Evolutionary conservation across 1,284 basidiomycete genomes (phyloP), one percentile per base, ranked within the genome.

Genomic region (Coniferiporia weirii): DNA sequence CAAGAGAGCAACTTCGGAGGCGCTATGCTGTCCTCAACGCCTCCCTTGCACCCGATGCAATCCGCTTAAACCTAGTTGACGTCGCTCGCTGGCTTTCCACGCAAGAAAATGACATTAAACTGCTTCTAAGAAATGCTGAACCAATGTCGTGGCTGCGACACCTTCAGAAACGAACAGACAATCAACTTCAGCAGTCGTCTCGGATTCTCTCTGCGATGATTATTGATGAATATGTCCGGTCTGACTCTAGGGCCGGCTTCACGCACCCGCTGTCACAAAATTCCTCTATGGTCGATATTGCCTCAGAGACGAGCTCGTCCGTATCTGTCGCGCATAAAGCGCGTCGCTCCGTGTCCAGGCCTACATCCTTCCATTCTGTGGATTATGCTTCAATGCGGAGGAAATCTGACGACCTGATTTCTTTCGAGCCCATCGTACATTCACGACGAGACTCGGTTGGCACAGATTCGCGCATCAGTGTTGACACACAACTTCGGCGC

Each of bases 91-190:
- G 88, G 88, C 81, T 82, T 63, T 69, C 72, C 34, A 68, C 71
- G 34, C 79, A 83, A 60, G 77, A 79, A 34, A 65, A 70, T 4
- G 66, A 73, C 17, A 69, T 79, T 10, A 80, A 75, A 60, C 67
- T 73, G 10, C 75, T 79, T 36, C 67, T 90, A 20, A 82, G 84
- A 59, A 78, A 77, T 55, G 75, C 78, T 1, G 87, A 90, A 66
- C 85, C 87, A 12, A 74, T 85, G 55, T 82, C 83, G 4, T 90
- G 86, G 88, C 69, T 88, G 32, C 85, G 82, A 65, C 84, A 89
- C 67, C 73, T 80, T 56, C 79, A 83, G 50, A 80, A 76, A 61
- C 72, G 71, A 27, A 68, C 70, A 40, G 69, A 66, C 38, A 27
- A 13, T 6, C 54, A 56, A 47, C 8, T 7, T 2, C 44, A 58